Evolutionary conservation across 345 rosid genomes (phyloP), one percentile per base, ranked within the genome.

Genomic region (Citrus australasica): DNA sequence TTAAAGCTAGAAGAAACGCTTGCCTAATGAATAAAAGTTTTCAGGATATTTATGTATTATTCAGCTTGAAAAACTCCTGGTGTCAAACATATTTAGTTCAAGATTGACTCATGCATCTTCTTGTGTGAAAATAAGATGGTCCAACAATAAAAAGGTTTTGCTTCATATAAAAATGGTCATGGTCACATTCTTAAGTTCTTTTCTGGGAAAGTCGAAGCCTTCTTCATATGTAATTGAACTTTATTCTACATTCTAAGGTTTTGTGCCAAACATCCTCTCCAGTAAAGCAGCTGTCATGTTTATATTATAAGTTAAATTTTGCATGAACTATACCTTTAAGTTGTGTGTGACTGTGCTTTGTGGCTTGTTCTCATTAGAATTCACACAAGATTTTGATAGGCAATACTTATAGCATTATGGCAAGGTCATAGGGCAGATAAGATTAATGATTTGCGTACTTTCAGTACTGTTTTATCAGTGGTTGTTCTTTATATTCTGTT

Each of bases 21-120:
- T 58, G 8, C 38, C 55, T 35, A n/a, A 24, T 30, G 27, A 73
- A 73, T 8, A 1, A 1, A 59, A 40, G 21, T 40, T 7, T 59
- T 24, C 48, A 4, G 25, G 30, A 24, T 32, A 37, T 24, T 37
- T 59, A 2, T 19, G 2, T 8, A 71, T 22, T n/a, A 4, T 21
- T 71, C 75, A 37, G 66, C 35, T 73, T 73, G 67, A 73, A 69
- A 59, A 69, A 59, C 40, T 2, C 38, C 35, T 58, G 30, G n/a
- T 37, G 24, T 7, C 2, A 53, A n/a, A 56, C 27, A 67, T 10
- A 4, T 4, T 56, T 59, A 9, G 2, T 27, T 32, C 24, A 56
- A 38, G 25, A 28, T 30, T 73, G 72, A 65, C 56, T 38, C 73
- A 6, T 40, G 61, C 21, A 9, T 38, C 25, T n/a, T 9, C 32